phyloP scores from a whole-genome alignment of 129 eudicot species.

The Flaveria brownii region DNA sequence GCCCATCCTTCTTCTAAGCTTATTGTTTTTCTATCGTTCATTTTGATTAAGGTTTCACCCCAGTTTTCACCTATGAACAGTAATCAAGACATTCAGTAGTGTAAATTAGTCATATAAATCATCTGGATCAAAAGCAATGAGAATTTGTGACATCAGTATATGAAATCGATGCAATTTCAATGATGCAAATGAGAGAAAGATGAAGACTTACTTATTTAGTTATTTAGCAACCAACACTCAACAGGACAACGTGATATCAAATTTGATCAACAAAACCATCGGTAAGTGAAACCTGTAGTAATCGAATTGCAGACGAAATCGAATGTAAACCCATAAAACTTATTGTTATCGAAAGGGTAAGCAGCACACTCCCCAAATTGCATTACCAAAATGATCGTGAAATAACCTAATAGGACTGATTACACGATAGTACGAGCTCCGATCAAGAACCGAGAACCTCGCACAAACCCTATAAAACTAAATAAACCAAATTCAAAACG shows the following conservation, averaged over 20 bases:
- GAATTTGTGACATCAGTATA: conserved; percentile 5
- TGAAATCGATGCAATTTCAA: background rate
- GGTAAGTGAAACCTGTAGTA: background rate
- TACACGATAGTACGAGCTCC: background rate
- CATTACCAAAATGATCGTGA: conserved; percentile 2
- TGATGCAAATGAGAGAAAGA: conserved; percentile 12
- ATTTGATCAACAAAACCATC: conserved; percentile 7
- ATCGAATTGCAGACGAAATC: conserved; percentile 1
- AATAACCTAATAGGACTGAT: background rate
- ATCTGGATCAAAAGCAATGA: background rate
- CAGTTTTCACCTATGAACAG: conserved; percentile 20
- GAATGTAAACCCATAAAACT: conserved; percentile 16
- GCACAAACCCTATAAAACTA: conserved; percentile 28
- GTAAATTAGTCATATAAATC: background rate
- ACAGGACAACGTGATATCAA: background rate
- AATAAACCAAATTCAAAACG: conserved; percentile 16
- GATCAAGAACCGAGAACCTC: background rate
- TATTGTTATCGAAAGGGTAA: background rate
- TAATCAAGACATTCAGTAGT: conserved; percentile 20
- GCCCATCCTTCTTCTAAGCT: conserved; percentile 93
- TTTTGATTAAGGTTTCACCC: conserved; percentile 28
- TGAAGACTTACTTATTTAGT: background rate
- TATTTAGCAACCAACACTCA: background rate
- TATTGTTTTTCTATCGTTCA: conserved; percentile 68
- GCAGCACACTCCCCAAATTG: conserved; percentile 13